Evolutionary conservation across 192 early-diverging fungal genomes (phyloP), one percentile per base, ranked within the genome.

Genomic region (Rhizophagus sp.): DNA sequence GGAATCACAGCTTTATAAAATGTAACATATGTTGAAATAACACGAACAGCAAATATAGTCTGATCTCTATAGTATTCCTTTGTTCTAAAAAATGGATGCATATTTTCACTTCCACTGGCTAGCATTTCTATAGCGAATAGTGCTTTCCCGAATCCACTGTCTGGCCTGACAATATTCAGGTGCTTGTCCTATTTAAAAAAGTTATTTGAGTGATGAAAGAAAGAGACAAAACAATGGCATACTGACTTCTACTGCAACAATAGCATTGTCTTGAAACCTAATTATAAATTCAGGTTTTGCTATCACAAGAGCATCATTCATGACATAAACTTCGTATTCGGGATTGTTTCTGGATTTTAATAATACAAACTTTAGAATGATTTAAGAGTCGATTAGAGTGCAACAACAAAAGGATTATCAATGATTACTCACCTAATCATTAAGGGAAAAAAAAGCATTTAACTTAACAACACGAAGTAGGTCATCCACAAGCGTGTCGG

Each of bases 401-500:
- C n/a, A n/a, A 36, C 33, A 34, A 34, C 33, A 34, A 34, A 34
- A 34, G 33, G n/a, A n/a, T n/a, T n/a, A n/a, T n/a, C n/a, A n/a
- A n/a, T n/a, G 33, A 34, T 34, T 34, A 34, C 33, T 34, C 33
- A 34, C 33, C 33, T 34, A 2, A 34, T 34, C 33, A 34, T 34
- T 34, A 65, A 65, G 4, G 63, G 63, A n/a, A n/a, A n/a, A n/a
- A 9, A 24, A 65, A 30, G n/a, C 11, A 24, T 65, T 65, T 19
- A 65, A 30, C 6, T 12, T 65, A 65, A 12, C 50, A 19, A 15
- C 2, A 19, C 50, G 50, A 19, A 52, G 50, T 19, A 52, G 50
- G 17, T 72, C 41, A 39, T 72, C 70, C 33, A 70, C n/a, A 70
- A 70, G 36, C 3, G 68, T 70, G 33, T 70, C 72, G 15, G 72